phyloP scores from a whole-genome alignment of 345 rosid genomes.

The Camelina laxa region DNA sequence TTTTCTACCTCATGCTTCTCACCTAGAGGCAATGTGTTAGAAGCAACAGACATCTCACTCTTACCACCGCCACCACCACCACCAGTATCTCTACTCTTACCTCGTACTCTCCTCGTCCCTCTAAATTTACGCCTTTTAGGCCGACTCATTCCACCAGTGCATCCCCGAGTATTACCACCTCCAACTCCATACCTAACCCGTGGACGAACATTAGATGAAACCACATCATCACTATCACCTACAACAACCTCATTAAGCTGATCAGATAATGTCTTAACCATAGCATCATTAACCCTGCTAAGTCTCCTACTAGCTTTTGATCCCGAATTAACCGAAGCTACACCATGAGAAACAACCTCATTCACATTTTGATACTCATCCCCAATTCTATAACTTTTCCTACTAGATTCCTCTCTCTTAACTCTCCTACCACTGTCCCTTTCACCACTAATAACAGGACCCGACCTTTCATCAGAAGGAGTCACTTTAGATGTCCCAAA shows the following conservation, averaged over 20 bases:
- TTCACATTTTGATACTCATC: conserved; percentile 50
- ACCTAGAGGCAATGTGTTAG: conserved; percentile 74
- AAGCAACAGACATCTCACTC: conserved; percentile 85
- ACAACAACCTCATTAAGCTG: conserved; percentile 59
- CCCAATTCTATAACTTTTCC: conserved; percentile 56
- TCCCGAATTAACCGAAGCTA: conserved; percentile 56
- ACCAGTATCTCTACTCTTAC: conserved; percentile 57
- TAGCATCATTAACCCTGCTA: conserved; percentile 40
- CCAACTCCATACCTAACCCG: conserved; percentile 45
- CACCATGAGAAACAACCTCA: conserved; percentile 47
- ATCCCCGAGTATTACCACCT: conserved; percentile 45
- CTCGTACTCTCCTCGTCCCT: conserved; percentile 60
- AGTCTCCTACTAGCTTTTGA: conserved; percentile 57
- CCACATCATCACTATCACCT: conserved; percentile 76
- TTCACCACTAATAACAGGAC: conserved; percentile 54
- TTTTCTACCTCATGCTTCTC: conserved; percentile 56
- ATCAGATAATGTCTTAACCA: conserved; percentile 66
- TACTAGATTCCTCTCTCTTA: conserved; percentile 68
- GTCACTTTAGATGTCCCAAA: conserved; percentile 66
- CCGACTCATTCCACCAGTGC: conserved; percentile 55
- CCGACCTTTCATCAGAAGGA: conserved; percentile 51
- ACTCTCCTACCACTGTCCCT: conserved; percentile 66
- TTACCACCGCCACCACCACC: conserved; percentile 48
- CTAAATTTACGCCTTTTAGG: conserved; percentile 77
- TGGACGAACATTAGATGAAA: conserved; percentile 70